Evolutionary conservation across 805 yeast genomes (phyloP).

Genomic region (Candida sakaeoensis): DNA sequence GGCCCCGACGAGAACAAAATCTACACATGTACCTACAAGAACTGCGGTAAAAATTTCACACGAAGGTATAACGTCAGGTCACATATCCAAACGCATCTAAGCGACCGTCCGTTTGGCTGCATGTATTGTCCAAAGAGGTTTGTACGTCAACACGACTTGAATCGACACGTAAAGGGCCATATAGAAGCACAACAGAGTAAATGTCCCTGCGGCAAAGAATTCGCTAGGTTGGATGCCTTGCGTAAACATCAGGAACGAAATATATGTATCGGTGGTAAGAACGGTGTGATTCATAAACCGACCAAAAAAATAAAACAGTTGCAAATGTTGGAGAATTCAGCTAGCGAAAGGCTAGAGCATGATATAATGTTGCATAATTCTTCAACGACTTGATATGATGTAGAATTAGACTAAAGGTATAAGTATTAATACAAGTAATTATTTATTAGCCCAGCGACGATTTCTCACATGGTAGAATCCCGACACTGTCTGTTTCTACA

Average conservation of each 20-base stretch:
- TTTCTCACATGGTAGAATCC: no score
- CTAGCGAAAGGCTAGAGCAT: constrained; percentile 4
- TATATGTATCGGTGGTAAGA: constrained; percentile 72
- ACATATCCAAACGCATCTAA: constrained; percentile 93
- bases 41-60: constrained; percentile 80
- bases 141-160: constrained; percentile 92
- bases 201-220: constrained; percentile 94
- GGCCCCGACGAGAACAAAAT: constrained; percentile 74
- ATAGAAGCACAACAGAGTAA: constrained; percentile 58
- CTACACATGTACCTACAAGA: constrained; percentile 70
- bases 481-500: no score
- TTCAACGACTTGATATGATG: no score
- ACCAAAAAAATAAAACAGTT: constrained; percentile 7
- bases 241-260: constrained; percentile 74
- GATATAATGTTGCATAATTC: not conserved
- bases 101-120: constrained; percentile 91
- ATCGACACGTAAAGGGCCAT: constrained; percentile 87
- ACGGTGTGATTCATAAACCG: constrained; percentile 22
- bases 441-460: no score
- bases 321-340: constrained; percentile 1
- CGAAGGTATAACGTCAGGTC: constrained; percentile 90
- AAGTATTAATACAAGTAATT: no score
- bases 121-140: constrained; percentile 74
- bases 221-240: constrained; percentile 86
- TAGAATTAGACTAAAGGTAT: no score